Conservation (phyloP, 2,329 filamentous ascomycete species). For the Camillea tinctor region DNA sequence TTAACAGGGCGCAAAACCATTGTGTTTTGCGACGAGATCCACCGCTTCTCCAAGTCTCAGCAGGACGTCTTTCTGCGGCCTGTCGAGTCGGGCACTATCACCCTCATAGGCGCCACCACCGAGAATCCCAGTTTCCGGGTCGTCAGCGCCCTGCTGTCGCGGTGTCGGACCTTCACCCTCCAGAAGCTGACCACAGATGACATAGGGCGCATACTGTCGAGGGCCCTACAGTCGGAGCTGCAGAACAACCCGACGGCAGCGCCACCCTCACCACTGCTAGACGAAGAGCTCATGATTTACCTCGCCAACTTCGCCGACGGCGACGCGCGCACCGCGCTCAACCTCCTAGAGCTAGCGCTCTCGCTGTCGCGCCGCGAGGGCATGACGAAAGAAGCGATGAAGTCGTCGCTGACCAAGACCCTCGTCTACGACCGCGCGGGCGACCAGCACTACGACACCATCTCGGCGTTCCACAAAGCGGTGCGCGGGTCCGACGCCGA, state of each 20-base stretch:
- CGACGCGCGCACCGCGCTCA: constrained; percentile 88
- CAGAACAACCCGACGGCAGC: constrained; percentile 21
- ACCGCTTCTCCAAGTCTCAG: constrained; percentile 86
- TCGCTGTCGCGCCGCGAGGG: constrained; percentile 64
- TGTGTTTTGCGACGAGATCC: constrained; percentile 96
- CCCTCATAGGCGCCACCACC: constrained; percentile 90
- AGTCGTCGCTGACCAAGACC: constrained; percentile 81
- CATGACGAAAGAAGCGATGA: constrained; percentile 75
- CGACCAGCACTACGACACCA: constrained; percentile 97
- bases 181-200: constrained; percentile 71
- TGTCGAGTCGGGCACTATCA: constrained; percentile 87
- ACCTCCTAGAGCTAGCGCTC: constrained; percentile 86
- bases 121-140: constrained; percentile 97
- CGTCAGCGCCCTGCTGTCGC: constrained; percentile 79
- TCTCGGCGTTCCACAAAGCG: constrained; percentile 95
- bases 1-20: constrained; percentile 90
- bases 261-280: constrained; percentile 58
- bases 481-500: constrained; percentile 84
- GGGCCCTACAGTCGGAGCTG: constrained; percentile 69
- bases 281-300: constrained; percentile 75
- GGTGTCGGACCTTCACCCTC: constrained; percentile 88
- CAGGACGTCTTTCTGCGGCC: constrained; percentile 94
- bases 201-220: constrained; percentile 68
- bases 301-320: constrained; percentile 86
- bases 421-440: constrained; percentile 92